These are phyloP conservation scores for Candida boleticola DNA, from an alignment of 805 yeast species.

Conservation along the genomic window DNA sequence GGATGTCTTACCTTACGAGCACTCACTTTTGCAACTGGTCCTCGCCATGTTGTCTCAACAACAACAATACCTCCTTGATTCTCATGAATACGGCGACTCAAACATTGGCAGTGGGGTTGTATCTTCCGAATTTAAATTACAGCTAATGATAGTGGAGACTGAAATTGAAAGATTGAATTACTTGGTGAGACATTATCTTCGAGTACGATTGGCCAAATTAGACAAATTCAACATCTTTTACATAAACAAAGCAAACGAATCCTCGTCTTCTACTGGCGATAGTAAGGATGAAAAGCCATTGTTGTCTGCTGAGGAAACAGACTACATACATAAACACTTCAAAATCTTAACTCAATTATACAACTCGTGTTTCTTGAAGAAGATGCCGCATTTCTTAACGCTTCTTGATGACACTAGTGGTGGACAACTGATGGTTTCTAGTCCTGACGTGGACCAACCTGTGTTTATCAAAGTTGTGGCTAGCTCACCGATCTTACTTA, in stretches of 20 bases:
- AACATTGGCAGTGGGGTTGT: constrained; percentile 39
- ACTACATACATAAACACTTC: constrained; percentile 69
- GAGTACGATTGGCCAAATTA: constrained; percentile 74
- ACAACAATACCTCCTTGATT: constrained; percentile 71
- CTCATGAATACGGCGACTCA: constrained; percentile 68
- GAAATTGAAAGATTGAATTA: constrained; percentile 87
- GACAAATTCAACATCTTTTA: constrained; percentile 67
- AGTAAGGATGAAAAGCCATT: constrained; percentile 9
- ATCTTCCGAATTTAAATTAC: constrained; percentile 61
- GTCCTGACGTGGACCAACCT: constrained; percentile 72
- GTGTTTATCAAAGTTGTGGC: constrained; percentile 65
- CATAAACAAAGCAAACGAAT: constrained; percentile 36
- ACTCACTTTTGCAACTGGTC: constrained; percentile 54
- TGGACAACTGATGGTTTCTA: constrained; percentile 67
- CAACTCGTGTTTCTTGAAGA: constrained; percentile 60
- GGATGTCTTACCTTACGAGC: constrained; percentile 76
- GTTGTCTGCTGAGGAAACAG: constrained; percentile 58
- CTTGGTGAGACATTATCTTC: constrained; percentile 72
- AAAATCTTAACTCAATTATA: constrained; percentile 63
- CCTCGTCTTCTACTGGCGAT: constrained; percentile 18
- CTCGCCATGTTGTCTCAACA: constrained; percentile 62
- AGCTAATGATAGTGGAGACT: constrained; percentile 82
- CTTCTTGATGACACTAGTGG: constrained; percentile 70
- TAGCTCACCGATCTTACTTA: constrained; percentile 23
- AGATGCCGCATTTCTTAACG: constrained; percentile 67